A percentile compares a stretch with the other conserved stretches of the same genome.
Evolutionary conservation across 1,284 basidiomycete species (phyloP).

Genomic region (Lentinula novae-zelandiae): DNA sequence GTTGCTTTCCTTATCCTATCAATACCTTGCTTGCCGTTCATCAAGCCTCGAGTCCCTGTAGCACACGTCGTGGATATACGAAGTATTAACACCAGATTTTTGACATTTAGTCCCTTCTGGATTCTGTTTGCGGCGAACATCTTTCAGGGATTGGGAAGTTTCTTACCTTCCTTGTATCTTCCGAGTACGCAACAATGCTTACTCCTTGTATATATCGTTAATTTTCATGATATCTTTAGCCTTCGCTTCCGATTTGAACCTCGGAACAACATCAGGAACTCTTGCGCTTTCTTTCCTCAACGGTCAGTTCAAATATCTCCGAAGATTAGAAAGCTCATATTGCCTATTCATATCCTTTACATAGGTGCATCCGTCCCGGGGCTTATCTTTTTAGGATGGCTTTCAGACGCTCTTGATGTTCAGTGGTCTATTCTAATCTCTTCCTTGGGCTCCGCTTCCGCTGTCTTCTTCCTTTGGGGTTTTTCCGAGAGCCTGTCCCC

Average conservation of each 20-base stretch:
- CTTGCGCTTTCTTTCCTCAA: constrained; percentile 12
- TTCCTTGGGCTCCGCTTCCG: constrained; percentile 12
- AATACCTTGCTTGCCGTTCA: constrained; percentile 10
- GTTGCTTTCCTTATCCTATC: constrained; percentile 5
- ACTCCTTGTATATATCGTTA: neutral
- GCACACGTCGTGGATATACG: constrained; percentile 10
- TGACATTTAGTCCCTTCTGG: constrained; percentile 10
- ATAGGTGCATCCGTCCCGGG: constrained; percentile 14
- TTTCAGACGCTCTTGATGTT: constrained; percentile 11
- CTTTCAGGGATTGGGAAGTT: constrained; percentile 14
- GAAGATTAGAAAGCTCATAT: neutral
- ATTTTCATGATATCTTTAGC: neutral
- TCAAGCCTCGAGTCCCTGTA: constrained; percentile 13
- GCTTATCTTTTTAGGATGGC: constrained; percentile 12
- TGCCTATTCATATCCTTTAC: neutral
- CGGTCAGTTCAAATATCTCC: constrained; percentile 2
- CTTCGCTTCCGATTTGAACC: constrained; percentile 13
- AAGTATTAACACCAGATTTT: constrained; percentile 8
- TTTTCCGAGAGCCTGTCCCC: constrained; percentile 6
- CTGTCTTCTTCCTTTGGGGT: constrained; percentile 14
- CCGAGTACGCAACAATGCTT: constrained; percentile 6
- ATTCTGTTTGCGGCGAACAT: constrained; percentile 11
- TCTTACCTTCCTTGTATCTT: constrained; percentile 14
- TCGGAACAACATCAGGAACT: constrained; percentile 11
- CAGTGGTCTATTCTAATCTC: constrained; percentile 12